phyloP scores from a whole-genome alignment of 2,329 filamentous ascomycete genomes.

The Aaosphaeria arxii region DNA sequence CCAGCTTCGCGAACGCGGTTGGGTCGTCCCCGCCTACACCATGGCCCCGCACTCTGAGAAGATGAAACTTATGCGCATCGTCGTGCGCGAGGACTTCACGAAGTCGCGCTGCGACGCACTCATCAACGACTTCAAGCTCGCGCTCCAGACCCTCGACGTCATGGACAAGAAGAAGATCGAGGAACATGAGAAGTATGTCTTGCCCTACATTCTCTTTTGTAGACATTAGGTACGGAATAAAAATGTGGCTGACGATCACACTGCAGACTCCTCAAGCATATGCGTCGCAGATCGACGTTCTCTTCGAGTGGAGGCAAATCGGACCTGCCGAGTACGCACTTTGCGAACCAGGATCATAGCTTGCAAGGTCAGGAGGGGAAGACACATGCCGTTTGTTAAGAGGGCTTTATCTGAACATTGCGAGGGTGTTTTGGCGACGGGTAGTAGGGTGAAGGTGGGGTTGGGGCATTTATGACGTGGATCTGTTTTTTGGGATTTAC shows the following conservation, averaged over 20 bases:
- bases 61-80: slow-evolving; percentile 88
- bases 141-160: slow-evolving; percentile 65
- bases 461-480: too few species aligned
- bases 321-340: slow-evolving; percentile 42
- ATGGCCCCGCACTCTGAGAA: slow-evolving; percentile 86
- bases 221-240: slow-evolving; percentile 44
- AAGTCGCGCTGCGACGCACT: slow-evolving; percentile 77
- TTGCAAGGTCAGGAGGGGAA: slow-evolving; percentile 88
- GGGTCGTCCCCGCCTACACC: slow-evolving; percentile 94
- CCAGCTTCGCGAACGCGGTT: slow-evolving; percentile 79
- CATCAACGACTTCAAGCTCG: slow-evolving; percentile 74
- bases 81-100: slow-evolving; percentile 90
- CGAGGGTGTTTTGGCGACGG: too few species aligned
- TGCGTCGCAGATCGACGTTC: slow-evolving; percentile 26
- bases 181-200: slow-evolving; percentile 49
- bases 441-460: too few species aligned
- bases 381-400: slow-evolving; percentile 78
- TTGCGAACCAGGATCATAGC: slow-evolving; percentile 75
- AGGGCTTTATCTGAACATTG: too few species aligned
- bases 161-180: slow-evolving; percentile 72
- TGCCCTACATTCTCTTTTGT: neutral
- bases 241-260: slow-evolving; percentile 2
- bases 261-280: slow-evolving; percentile 8
- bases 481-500: too few species aligned
- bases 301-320: slow-evolving; percentile 21